A percentile compares a stretch with the other conserved stretches of the same genome.
Evolutionary conservation across 345 rosid genomes (phyloP).

Genomic region (Murraya koenigii): DNA sequence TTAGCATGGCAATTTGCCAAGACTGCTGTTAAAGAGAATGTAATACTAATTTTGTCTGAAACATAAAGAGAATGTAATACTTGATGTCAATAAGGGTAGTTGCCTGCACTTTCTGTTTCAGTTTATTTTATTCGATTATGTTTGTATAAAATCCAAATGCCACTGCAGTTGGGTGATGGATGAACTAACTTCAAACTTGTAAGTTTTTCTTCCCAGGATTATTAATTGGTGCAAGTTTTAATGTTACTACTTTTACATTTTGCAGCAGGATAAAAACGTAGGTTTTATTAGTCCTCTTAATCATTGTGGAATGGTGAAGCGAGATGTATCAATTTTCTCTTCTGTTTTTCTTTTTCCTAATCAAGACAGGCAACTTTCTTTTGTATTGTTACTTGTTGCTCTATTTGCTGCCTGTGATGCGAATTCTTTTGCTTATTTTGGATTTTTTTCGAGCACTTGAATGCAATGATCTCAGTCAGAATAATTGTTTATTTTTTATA

Average conservation of each 20-base stretch:
- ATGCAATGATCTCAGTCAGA: background rate
- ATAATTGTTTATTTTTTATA: background rate
- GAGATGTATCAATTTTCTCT: background rate
- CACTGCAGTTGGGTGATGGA: conserved; percentile 23
- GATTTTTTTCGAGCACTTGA: background rate
- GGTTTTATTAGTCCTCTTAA: background rate
- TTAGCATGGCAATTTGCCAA: conserved; percentile 13
- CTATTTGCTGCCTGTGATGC: background rate
- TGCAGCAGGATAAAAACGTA: background rate
- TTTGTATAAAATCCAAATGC: conserved; percentile 32
- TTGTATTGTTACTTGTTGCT: background rate
- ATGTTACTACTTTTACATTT: no score
- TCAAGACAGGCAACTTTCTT: background rate
- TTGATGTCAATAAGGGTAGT: conserved; percentile 24
- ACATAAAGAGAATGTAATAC: background rate
- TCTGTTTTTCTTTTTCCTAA: background rate
- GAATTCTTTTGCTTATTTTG: background rate
- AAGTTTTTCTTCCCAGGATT: conserved; percentile 12
- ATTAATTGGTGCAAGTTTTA: background rate
- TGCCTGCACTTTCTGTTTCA: conserved; percentile 7
- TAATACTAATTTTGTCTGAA: no score
- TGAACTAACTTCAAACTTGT: conserved; percentile 3
- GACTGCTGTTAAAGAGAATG: conserved; percentile 6
- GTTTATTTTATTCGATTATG: conserved; percentile 3
- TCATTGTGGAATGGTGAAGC: background rate